Evolutionary conservation across 2,329 filamentous ascomycete species (phyloP).

Genomic region (Alternaria sp.): DNA sequence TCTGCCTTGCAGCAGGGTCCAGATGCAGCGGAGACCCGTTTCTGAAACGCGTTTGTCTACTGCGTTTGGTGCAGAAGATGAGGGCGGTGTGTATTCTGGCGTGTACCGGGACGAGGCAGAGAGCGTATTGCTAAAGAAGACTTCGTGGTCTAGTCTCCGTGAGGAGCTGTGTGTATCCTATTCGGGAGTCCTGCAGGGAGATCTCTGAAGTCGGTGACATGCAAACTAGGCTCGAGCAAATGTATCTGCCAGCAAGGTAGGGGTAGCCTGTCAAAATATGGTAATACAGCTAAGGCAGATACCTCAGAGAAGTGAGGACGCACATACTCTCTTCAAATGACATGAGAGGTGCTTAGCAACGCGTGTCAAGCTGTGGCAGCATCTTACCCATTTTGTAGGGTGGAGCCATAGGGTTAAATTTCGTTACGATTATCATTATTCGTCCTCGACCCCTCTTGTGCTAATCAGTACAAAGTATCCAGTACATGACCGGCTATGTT

Average conservation of each 20-base stretch:
- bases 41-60: slow-evolving; percentile 11
- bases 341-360: not conserved
- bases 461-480: slow-evolving; percentile 11
- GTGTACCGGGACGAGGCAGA: not conserved
- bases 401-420: not conserved
- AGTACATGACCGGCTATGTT: slow-evolving; percentile 9
- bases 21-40: slow-evolving; percentile 6
- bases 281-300: slow-evolving; percentile 1
- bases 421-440: slow-evolving; percentile 5
- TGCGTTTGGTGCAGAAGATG: not conserved
- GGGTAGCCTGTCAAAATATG: not conserved
- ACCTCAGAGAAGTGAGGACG: not conserved
- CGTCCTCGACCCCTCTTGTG: slow-evolving; percentile 1
- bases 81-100: slow-evolving; percentile 9
- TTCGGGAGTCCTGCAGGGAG: not conserved
- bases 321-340: slow-evolving; percentile 10
- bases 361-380: not conserved
- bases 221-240: not conserved
- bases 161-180: not conserved
- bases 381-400: not conserved
- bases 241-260: not conserved
- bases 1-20: slow-evolving; percentile 5
- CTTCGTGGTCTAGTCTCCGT: not conserved
- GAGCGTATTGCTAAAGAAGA: not conserved
- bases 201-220: not conserved